These are phyloP conservation scores for Podospora tetraspora DNA, from an alignment of 495 filamentous ascomycete genomes.

Conservation along the genomic window DNA sequence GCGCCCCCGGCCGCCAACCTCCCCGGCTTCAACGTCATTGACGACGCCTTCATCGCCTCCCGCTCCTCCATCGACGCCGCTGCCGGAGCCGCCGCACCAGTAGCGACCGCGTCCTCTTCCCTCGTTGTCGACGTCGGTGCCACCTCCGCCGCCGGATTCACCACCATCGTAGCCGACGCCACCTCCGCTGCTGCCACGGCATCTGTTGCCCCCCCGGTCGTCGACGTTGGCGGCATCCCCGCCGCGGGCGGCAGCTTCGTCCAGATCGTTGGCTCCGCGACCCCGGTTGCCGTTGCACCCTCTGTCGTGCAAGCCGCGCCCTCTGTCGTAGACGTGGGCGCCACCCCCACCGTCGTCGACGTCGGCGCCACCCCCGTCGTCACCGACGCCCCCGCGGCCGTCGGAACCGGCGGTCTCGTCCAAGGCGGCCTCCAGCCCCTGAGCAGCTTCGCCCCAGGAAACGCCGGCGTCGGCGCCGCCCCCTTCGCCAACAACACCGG, in stretches of 20 bases:
- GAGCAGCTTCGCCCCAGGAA: background rate
- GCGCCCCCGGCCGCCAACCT: background rate
- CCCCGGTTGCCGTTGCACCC: background rate
- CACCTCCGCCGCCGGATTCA: background rate
- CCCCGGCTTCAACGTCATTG: background rate
- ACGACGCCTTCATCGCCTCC: background rate
- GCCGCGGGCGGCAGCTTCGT: background rate
- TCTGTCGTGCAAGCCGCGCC: background rate
- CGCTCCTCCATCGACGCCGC: background rate
- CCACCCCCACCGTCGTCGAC: background rate
- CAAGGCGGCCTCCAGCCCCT: background rate
- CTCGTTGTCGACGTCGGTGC: background rate
- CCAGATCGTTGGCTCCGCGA: background rate
- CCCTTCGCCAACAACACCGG: background rate
- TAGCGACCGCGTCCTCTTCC: background rate
- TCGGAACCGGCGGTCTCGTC: background rate
- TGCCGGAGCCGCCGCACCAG: slow-evolving; percentile 1
- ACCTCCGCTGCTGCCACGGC: background rate
- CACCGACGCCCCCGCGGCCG: background rate
- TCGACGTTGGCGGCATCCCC: background rate
- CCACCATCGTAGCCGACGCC: background rate
- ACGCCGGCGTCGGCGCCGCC: background rate
- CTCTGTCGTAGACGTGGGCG: background rate
- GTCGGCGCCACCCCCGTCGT: background rate
- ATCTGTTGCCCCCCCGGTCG: background rate